Evolutionary conservation across 2,329 filamentous ascomycete genomes (phyloP), one percentile per base, ranked within the genome.

Genomic region (Alternaria brassicae): DNA sequence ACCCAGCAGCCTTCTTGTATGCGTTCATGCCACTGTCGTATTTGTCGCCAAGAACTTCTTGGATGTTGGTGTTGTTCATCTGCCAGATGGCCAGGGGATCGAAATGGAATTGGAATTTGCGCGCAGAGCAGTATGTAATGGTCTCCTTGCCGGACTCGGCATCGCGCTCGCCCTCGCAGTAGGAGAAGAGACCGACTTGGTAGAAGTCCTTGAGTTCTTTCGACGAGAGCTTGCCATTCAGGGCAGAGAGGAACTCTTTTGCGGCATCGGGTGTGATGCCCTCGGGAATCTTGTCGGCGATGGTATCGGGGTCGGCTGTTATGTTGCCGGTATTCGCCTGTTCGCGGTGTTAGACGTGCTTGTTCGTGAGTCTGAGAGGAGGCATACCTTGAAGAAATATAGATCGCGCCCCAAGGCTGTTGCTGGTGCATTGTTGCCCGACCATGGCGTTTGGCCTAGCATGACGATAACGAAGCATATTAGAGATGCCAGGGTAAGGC

Each of bases 101-200:
- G 78, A 89, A 86, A 70, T 90, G 92, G 88, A 91, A 99, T 80
- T 92, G 83, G 69, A 89, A 88, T 76, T 89, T 81, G 54, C 88
- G 84, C 68, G 88, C 83, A 53, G 88, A 89, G 86, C 94, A 98
- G 68, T 84, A 79, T 41, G 79, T 80, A 66, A 85, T 78, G 15
- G 78, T 77, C 66, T 82, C 83, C 56, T 75, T 72, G 48, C 75
- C 81, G 3, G 60, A 58, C 64, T 83, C 82, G 63, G 84, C 82
- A 69, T 83, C 82, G 66, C 85, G 84, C 50, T 84, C 79, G 53
- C 85, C 87, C 57, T 83, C 81, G 85, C 95, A 98, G 85, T 93
- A 97, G 75, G 90, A 91, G 91, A 92, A 96, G 36, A 98, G 84
- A 73, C 86, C 87, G 74, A 98, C 84, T 61, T 91, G 86, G 85